Conservation (phyloP, 1,284 basidiomycete species). For the Chondrostereum purpureum region DNA sequence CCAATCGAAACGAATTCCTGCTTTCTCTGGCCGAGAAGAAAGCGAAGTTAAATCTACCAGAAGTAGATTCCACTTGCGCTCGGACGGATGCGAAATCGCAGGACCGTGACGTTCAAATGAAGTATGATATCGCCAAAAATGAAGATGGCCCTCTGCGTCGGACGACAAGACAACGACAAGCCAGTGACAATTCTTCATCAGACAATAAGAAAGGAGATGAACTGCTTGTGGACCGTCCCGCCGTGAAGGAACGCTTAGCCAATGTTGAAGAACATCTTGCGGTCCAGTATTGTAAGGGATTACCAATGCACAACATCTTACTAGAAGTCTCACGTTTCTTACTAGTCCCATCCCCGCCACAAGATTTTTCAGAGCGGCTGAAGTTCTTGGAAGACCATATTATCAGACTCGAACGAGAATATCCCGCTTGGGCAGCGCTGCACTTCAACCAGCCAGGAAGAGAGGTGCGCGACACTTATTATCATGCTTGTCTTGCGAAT, state of each 20-base stretch:
- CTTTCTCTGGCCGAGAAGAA: constrained; percentile 50
- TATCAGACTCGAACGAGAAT: constrained; percentile 65
- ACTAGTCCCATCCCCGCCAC: constrained; percentile 63
- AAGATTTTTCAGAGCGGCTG: constrained; percentile 53
- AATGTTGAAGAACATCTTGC: constrained; percentile 66
- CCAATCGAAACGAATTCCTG: constrained; percentile 70
- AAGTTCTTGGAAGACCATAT: constrained; percentile 71
- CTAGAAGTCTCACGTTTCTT: background rate
- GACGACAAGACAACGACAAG: constrained; percentile 33
- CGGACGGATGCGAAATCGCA: constrained; percentile 63
- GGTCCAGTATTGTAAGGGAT: constrained; percentile 55
- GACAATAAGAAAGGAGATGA: constrained; percentile 18
- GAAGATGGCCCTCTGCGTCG: constrained; percentile 66
- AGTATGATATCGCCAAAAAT: constrained; percentile 76
- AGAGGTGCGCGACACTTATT: constrained; percentile 44
- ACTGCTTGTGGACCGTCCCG: constrained; percentile 38
- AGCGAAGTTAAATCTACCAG: constrained; percentile 24
- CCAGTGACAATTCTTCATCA: constrained; percentile 3
- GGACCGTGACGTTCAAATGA: constrained; percentile 71
- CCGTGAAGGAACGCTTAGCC: constrained; percentile 50
- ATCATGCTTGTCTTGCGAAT: background rate
- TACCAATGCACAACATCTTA: constrained; percentile 3
- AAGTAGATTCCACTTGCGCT: constrained; percentile 48
- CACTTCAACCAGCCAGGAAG: constrained; percentile 78
- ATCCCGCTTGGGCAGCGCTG: constrained; percentile 76